Percentiles rank a stretch among this genome's conserved stretches.
phyloP scores from a whole-genome alignment of 768 basidiomycete genomes.

The Suillus clintonianus region DNA sequence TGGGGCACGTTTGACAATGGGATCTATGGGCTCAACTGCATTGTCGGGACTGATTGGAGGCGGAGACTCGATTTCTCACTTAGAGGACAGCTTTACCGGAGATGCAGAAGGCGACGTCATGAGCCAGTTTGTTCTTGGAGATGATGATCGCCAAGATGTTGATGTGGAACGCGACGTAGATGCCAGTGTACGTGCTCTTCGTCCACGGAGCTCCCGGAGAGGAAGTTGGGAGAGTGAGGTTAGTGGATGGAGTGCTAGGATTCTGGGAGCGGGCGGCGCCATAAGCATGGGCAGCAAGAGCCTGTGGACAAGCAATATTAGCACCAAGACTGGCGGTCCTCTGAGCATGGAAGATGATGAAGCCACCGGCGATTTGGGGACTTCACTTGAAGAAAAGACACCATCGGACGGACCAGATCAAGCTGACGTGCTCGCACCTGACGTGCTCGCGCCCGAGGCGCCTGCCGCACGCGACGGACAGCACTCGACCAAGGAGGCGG shows the following conservation, averaged over 20 bases:
- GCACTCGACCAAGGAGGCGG: conserved; percentile 8
- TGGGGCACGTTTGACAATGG: conserved; percentile 49
- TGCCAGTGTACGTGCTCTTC: conserved; percentile 87
- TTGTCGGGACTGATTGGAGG: conserved; percentile 53
- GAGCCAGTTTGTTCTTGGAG: conserved; percentile 66
- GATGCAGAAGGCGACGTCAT: conserved; percentile 59
- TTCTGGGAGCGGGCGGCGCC: conserved; percentile 48
- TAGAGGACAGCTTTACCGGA: conserved; percentile 60
- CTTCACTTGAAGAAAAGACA: conserved; percentile 12
- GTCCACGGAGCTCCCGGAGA: conserved; percentile 81
- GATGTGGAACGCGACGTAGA: conserved; percentile 66
- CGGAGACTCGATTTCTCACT: conserved; percentile 69
- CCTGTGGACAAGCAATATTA: conserved; percentile 61
- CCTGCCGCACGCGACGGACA: conserved; percentile 7
- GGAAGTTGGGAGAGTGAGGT: conserved; percentile 93
- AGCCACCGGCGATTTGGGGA: conserved; percentile 16
- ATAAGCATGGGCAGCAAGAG: conserved; percentile 55
- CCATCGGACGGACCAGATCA: conserved; percentile 8
- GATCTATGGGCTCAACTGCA: conserved; percentile 44
- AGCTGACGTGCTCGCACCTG: conserved; percentile 3
- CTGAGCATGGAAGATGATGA: conserved; percentile 46
- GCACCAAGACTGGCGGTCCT: conserved; percentile 55
- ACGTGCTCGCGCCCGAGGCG: conserved; percentile 1
- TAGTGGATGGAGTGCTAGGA: conserved; percentile 83
- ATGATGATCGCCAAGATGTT: conserved; percentile 60